Evolutionary conservation across 306 rosid species (phyloP).

Genomic region (Fagus sylvatica): DNA sequence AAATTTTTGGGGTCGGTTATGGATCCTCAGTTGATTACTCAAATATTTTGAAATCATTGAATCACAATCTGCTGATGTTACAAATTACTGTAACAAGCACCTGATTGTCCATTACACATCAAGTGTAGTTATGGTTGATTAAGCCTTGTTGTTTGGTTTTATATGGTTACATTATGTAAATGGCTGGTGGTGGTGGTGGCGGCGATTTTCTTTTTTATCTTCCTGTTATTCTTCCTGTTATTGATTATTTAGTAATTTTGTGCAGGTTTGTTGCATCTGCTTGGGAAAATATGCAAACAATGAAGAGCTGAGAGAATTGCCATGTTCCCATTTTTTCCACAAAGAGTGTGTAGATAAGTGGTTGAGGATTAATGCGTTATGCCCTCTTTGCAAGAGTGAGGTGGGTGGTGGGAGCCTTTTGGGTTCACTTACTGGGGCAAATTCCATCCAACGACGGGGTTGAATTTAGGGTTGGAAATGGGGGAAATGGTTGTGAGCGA

Average conservation of each 20-base stretch:
- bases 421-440: conserved; percentile 42
- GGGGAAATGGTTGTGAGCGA: conserved; percentile 29
- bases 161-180: not conserved
- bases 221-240: conserved; percentile 2
- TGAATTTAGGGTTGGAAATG: conserved; percentile 38
- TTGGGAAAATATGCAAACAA: conserved; percentile 82
- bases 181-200: conserved; percentile 16
- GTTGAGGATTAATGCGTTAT: conserved; percentile 84
- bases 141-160: not conserved
- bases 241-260: conserved; percentile 22
- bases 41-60: not conserved
- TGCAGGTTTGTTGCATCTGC: conserved; percentile 94
- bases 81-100: not conserved
- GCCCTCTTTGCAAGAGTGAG: conserved; percentile 92
- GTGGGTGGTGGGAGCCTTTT: conserved; percentile 59
- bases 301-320: conserved; percentile 85
- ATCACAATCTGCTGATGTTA: conserved; percentile 11
- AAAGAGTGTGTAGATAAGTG: conserved; percentile 94
- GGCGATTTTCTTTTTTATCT: conserved; percentile 14
- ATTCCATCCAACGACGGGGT: conserved; percentile 43
- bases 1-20: too few species aligned
- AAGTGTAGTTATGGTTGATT: not conserved
- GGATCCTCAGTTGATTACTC: not conserved
- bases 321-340: conserved; percentile 93
- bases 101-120: not conserved